Conservation (phyloP, 2,329 filamentous ascomycete species). For the Calonectria hongkongensis region DNA sequence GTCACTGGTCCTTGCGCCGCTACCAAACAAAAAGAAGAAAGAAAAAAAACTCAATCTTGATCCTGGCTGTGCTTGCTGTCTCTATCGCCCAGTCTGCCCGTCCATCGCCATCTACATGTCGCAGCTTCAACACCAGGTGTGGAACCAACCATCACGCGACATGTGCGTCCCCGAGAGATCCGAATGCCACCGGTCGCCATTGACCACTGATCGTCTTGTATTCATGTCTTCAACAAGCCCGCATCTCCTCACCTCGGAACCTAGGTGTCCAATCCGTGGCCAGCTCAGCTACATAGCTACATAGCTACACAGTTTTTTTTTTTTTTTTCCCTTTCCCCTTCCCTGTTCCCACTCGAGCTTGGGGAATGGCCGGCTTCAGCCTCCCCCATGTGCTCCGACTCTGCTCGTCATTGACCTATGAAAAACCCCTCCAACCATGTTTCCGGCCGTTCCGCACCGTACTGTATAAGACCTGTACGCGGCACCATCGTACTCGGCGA, state of each 20-base stretch:
- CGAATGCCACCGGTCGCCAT: slow-evolving; percentile 26
- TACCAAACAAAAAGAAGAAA: not conserved
- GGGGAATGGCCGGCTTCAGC: not conserved
- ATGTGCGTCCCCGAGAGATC: slow-evolving; percentile 46
- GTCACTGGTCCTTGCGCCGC: not conserved
- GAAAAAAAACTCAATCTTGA: slow-evolving; percentile 11
- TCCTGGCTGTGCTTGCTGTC: not conserved
- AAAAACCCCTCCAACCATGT: not conserved
- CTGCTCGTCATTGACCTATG: not conserved
- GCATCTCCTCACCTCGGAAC: not conserved
- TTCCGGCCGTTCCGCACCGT: slow-evolving; percentile 22
- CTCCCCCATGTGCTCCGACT: not conserved
- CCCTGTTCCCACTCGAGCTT: no score
- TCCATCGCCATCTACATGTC: slow-evolving; percentile 6
- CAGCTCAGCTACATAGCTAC: not conserved
- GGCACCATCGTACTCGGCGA: slow-evolving; percentile 3
- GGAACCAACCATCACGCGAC: slow-evolving; percentile 40
- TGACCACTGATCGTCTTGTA: slow-evolving; percentile 16
- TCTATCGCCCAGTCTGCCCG: not conserved
- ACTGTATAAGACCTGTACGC: slow-evolving; percentile 4
- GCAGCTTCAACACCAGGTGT: slow-evolving; percentile 23
- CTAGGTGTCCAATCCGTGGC: not conserved
- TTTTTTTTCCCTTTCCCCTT: not conserved
- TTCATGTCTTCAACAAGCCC: not conserved
- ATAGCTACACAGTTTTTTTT: not conserved